Percentiles rank a stretch among this genome's conserved stretches.
Evolutionary conservation across 345 rosid species (phyloP).

Genomic region (Lepidium aucheri): DNA sequence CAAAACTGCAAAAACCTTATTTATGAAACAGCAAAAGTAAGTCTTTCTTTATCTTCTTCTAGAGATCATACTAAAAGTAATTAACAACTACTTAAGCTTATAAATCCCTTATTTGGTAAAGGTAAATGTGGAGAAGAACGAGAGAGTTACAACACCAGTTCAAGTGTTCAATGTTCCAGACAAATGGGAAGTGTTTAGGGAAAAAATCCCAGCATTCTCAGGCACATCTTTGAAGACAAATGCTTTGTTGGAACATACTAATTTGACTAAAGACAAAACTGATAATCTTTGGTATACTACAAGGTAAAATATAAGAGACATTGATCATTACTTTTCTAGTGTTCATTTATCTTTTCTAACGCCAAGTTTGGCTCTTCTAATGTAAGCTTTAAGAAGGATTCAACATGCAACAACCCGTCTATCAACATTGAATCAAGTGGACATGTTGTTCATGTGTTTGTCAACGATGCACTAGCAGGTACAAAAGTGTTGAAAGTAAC

Average conservation of each 20-base stretch:
- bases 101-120: slow-evolving; percentile 3
- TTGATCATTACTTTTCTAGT: neutral
- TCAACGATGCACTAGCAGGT: slow-evolving; percentile 49
- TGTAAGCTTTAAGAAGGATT: slow-evolving; percentile 41
- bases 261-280: slow-evolving; percentile 58
- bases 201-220: slow-evolving; percentile 41
- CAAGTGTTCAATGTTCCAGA: slow-evolving; percentile 19
- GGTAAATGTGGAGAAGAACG: slow-evolving; percentile 40
- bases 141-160: slow-evolving; percentile 33
- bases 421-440: slow-evolving; percentile 53
- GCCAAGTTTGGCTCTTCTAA: neutral
- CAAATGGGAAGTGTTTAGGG: slow-evolving; percentile 54
- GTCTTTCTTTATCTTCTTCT: neutral
- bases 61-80: neutral
- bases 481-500: neutral
- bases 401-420: slow-evolving; percentile 46
- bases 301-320: slow-evolving; percentile 34
- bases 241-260: slow-evolving; percentile 59
- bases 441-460: slow-evolving; percentile 62
- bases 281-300: slow-evolving; percentile 88
- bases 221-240: slow-evolving; percentile 39
- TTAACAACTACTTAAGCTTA: neutral
- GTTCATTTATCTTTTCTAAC: neutral
- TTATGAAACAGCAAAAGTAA: slow-evolving; percentile 74
- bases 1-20: slow-evolving; percentile 47